Base-by-base conservation (phyloP, 331 rosid species). In the Malus hybrid region DNA sequence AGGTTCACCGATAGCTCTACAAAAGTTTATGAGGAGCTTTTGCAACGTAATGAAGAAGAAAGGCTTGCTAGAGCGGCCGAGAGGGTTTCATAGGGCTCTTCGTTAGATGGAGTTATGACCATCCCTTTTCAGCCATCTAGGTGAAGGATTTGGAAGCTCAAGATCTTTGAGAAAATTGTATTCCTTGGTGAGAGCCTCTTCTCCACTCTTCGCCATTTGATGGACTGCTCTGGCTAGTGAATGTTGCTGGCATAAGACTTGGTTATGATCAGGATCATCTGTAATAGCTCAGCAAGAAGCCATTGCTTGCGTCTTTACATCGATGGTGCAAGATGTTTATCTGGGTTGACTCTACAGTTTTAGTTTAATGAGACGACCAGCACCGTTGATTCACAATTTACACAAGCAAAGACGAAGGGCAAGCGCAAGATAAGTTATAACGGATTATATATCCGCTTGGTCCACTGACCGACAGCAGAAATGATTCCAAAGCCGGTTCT, bases 41-140 rank as follows among this genome's bases (percentile, higher is more conserved):
- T 85, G 74, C 97, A 87, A 80, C 87, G 92, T 7, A 75, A 83
- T n/a, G 90, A 83, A 80, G 96, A 91, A 79, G 92, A 83, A 79
- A 79, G 80, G 20, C 82, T 75, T 60, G 73, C 74, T 19, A 70
- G 50, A 31, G 82, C 80, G 78, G 84, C 77, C 18, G 92, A 65
- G 73, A 62, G 83, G 80, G 87, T 71, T 80, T 74, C 83, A 12
- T 77, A 71, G 83, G 75, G 44, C 60, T 76, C n/a, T 34, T 36
- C 48, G 28, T 27, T 39, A 7, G 76, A 63, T 36, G 67, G 39
- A 68, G 67, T 54, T 4, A 44, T 42, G 60, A 42, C 29, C 42
- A 18, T 73, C 6, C 67, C 42, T 27, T 61, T 61, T 79, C 71
- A 61, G 65, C 84, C 24, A 57, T 74, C 33, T 46, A 73, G 36